These are phyloP conservation scores for Boletales sp. DNA, from an alignment of 768 basidiomycete genomes.

Conservation along the genomic window DNA sequence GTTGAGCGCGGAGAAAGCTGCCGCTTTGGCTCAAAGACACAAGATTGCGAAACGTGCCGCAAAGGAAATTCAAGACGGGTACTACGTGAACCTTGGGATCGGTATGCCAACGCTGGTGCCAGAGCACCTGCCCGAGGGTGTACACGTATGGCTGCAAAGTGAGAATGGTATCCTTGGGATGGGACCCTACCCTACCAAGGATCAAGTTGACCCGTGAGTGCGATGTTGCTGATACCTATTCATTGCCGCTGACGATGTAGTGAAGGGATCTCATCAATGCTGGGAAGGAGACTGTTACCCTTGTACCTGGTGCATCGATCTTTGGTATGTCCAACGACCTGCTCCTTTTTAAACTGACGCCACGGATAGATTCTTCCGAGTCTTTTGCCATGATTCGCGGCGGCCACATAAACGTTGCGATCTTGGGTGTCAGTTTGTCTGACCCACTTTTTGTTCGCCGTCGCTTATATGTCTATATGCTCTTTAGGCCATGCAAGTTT, in stretches of 20 bases:
- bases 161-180: constrained; percentile 89
- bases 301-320: constrained; percentile 86
- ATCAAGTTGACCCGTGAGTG: constrained; percentile 76
- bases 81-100: constrained; percentile 85
- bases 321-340: constrained; percentile 59
- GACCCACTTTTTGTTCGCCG: background rate
- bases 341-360: background rate
- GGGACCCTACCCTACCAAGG: constrained; percentile 84
- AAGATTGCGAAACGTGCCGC: constrained; percentile 85
- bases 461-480: constrained; percentile 2
- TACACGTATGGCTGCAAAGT: constrained; percentile 86
- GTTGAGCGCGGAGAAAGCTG: constrained; percentile 47
- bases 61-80: constrained; percentile 85
- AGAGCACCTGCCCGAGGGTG: constrained; percentile 66
- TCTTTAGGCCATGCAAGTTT: constrained; percentile 88
- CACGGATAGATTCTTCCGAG: constrained; percentile 67
- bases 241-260: constrained; percentile 1
- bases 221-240: background rate
- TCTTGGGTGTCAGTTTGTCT: constrained; percentile 69
- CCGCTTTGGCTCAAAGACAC: constrained; percentile 54
- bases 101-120: constrained; percentile 91
- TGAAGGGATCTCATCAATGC: constrained; percentile 87
- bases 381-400: constrained; percentile 98
- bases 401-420: constrained; percentile 90
- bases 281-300: constrained; percentile 91